Base-by-base conservation (phyloP, 345 rosid species). In the Noccaea bulbosa region DNA sequence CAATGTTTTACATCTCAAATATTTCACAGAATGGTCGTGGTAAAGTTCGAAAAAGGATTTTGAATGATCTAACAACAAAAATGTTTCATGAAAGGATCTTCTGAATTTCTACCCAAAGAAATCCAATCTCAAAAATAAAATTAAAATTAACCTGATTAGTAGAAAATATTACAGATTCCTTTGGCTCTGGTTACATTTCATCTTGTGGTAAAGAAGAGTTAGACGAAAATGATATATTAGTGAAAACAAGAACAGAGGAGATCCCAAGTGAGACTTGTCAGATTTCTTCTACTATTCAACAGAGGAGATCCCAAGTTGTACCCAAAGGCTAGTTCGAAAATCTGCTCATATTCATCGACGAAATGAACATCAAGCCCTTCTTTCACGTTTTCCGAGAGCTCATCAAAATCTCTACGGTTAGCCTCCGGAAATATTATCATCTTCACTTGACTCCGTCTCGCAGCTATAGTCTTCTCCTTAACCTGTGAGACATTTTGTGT, bases 351-450 rank as follows among this genome's bases (percentile, higher is more conserved):
- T 12, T 81, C 73, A 47, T 87, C 90, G 0, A 84, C 96, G 17
- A 93, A 93, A 72, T 91, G 96, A 45, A 91, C 97, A 32, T 91
- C 88, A 1, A 91, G 83, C 38, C 98, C 97, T 81, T 91, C 94
- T 71, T 88, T 93, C 9, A 91, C 91, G 32, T 93, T 89, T 8
- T 76, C 59, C 0, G 91, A 77, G 3, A 91, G 96, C 80, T 91
- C 97, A 6, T 89, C 95, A 4, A 77, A 91, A 44, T 93, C 97
- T 77, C 90, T 81, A 69, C 92, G 72, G 79, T 91, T 89, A 0
- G 87, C 97, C 44, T 86, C 77, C 2, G 97, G 97, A 81, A 91
- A 86, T 53, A 93, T 76, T 60, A 89, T 84, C 2, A 80, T 85
- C 85, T 80, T 93, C 79, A 87, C 86, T 2, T 78, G 82, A 4